Evolutionary conservation across 2,329 filamentous ascomycete genomes (phyloP).

Genomic region (Dothideomycetes sp.): DNA sequence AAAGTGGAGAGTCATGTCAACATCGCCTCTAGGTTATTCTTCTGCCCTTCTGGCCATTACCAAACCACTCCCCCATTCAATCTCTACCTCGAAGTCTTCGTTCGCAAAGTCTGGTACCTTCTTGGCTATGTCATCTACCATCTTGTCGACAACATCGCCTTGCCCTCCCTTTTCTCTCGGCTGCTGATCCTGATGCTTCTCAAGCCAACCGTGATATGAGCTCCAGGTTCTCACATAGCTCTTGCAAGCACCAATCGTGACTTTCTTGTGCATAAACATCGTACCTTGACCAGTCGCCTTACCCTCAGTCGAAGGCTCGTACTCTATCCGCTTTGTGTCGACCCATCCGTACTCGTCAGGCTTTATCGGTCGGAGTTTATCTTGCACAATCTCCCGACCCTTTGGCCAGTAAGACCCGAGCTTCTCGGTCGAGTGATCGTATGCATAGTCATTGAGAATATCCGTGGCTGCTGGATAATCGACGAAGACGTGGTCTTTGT

Average conservation of each 20-base stretch:
- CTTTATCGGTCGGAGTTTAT: slow-evolving; percentile 39
- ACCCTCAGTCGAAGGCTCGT: slow-evolving; percentile 41
- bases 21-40: no score
- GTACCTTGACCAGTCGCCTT: slow-evolving; percentile 28
- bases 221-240: slow-evolving; percentile 53
- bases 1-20: no score
- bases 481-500: slow-evolving; percentile 52
- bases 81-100: slow-evolving; percentile 37
- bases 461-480: slow-evolving; percentile 40
- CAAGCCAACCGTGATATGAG: slow-evolving; percentile 47
- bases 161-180: slow-evolving; percentile 42
- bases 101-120: slow-evolving; percentile 43
- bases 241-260: slow-evolving; percentile 48
- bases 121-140: slow-evolving; percentile 48
- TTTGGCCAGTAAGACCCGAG: slow-evolving; percentile 52
- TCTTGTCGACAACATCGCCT: slow-evolving; percentile 51
- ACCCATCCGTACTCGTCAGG: slow-evolving; percentile 43
- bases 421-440: slow-evolving; percentile 35
- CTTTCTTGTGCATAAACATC: slow-evolving; percentile 41
- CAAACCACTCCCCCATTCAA: slow-evolving; percentile 52
- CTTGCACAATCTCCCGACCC: slow-evolving; percentile 44
- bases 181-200: slow-evolving; percentile 40
- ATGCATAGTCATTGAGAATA: slow-evolving; percentile 46
- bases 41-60: no score
- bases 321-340: slow-evolving; percentile 42